Evolutionary conservation across 2,329 filamentous ascomycete species (phyloP), one percentile per base, ranked within the genome.

Genomic region (Ophiostoma montium): DNA sequence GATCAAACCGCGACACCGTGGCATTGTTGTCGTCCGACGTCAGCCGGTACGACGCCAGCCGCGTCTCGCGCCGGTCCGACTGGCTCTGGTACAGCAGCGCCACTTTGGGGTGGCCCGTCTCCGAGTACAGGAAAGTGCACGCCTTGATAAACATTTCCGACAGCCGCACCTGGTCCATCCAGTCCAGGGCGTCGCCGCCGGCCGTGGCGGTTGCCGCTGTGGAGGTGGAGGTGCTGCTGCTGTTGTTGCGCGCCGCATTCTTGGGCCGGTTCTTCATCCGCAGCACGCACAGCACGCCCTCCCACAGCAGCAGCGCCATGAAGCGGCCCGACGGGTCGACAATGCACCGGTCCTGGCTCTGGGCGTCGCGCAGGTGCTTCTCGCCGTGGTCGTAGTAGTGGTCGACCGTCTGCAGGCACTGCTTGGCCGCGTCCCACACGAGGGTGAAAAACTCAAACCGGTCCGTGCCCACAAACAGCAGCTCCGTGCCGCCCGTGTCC

Each of bases 401-500:
- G 57, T 73, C 68, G 19, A 74, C 61, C 0, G 72, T 76, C 9
- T 75, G 69, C 2, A 82, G 63, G 50, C 68, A 62, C 18, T 65
- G 65, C 5, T 60, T 69, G 61, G 74, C 64, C 0, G 72, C 59
- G 57, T 95, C 80, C 89, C 92, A 98, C 15, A 75, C 80, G 18
- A 95, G 65, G 2, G 87, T 94, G 63, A 96, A 95, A 67, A 95
- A 96, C 59, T 88, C 82, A 57, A 86, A 84, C 49, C 84, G 80
- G 61, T 95, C 84, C 43, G 92, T 98, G 46, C 88, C 90, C 50
- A 98, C 76, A 61, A 98, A 95, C 53, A 98, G 76, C 53, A 95
- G 78, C 57, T 96, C 88, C 44, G 81, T 86, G 5, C 72, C 66
- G 27, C 72, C 66, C 27, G 82, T 80, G 57, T 86, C 78, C 45